Conservation (phyloP, 345 rosid genomes). For the Citrus sinensis region DVS_A1.0 CM039168.1:2165001-2165500, state of each 20-base stretch:
- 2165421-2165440: background rate
- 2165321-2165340: conserved; percentile 92
- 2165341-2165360: conserved; percentile 84
- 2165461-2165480: background rate
- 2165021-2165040: conserved; percentile 73
- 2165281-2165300: conserved; percentile 51
- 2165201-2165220: background rate
- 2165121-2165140: background rate
- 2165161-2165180: background rate
- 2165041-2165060: conserved; percentile 64
- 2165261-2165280: background rate
- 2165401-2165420: background rate
- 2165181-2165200: background rate
- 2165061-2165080: conserved; percentile 8
- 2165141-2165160: background rate
- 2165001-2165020: conserved; percentile 94
- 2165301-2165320: conserved; percentile 85
- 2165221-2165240: background rate
- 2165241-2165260: background rate
- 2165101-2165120: background rate
- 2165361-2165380: conserved; percentile 27
- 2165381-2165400: conserved; percentile 4
- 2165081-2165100: conserved; percentile 4
- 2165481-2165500: conserved; percentile 75
- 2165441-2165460: background rate